These are phyloP conservation scores for Macrolepiota fuliginosa DNA, from an alignment of 768 basidiomycete species.

Conservation along the genomic window DNA sequence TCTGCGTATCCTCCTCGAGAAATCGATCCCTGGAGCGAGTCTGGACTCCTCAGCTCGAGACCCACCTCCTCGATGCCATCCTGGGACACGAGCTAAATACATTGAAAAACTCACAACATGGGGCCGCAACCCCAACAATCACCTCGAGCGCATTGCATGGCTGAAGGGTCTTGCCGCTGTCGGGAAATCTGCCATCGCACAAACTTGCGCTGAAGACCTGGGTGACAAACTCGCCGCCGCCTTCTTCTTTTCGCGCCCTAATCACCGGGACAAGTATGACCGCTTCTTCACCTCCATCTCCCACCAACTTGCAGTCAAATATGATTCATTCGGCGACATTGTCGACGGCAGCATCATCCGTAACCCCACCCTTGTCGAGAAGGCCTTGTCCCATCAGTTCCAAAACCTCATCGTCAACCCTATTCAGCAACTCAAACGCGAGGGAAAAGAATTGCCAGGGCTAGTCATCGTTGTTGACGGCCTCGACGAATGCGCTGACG, in stretches of 20 bases:
- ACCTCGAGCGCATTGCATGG: background rate
- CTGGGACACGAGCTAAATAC: background rate
- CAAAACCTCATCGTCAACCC: background rate
- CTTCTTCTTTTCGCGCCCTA: background rate
- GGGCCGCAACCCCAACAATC: background rate
- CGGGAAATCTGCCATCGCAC: background rate
- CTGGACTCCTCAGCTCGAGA: background rate
- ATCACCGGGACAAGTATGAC: background rate
- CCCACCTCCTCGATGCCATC: background rate
- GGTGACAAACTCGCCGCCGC: background rate
- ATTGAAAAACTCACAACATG: background rate
- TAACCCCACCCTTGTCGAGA: background rate
- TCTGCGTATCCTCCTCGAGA: no score
- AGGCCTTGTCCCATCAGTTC: background rate
- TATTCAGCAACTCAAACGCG: background rate
- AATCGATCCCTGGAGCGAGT: background rate
- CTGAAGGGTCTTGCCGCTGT: background rate
- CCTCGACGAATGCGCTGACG: background rate
- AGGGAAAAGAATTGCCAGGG: background rate
- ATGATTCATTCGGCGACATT: background rate
- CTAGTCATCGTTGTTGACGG: background rate
- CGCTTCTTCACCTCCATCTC: background rate
- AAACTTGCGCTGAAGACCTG: background rate
- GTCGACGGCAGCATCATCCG: background rate
- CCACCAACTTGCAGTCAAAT: background rate